Evolutionary conservation across 345 rosid genomes (phyloP).

Genomic region (Bretschneidera sinensis): DNA sequence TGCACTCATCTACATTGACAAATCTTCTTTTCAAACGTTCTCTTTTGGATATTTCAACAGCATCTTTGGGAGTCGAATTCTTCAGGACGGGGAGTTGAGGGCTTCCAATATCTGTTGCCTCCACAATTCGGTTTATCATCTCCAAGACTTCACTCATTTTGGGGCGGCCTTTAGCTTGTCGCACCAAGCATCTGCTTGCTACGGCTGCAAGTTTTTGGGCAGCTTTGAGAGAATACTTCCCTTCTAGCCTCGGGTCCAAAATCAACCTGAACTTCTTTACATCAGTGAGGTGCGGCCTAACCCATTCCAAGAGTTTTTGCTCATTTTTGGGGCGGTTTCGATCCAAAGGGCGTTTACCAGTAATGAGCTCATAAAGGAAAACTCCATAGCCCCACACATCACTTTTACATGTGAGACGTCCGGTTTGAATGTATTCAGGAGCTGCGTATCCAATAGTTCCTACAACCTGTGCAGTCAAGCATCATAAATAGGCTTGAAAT

Average conservation of each 20-base stretch:
- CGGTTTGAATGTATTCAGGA: conserved; percentile 82
- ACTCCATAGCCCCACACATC: conserved; percentile 94
- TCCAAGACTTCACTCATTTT: conserved; percentile 74
- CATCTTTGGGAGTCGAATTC: conserved; percentile 27
- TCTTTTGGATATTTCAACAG: conserved; percentile 35
- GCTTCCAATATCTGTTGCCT: conserved; percentile 34
- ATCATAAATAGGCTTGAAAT: background rate
- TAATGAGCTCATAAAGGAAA: conserved; percentile 84
- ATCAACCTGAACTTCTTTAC: conserved; percentile 62
- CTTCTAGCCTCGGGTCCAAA: conserved; percentile 79
- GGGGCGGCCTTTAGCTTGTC: conserved; percentile 63
- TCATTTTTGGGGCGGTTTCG: conserved; percentile 76
- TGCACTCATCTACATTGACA: conserved; percentile 41
- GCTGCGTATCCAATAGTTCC: conserved; percentile 98
- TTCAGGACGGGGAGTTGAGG: conserved; percentile 32
- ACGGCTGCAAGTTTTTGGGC: conserved; percentile 71
- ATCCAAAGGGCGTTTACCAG: conserved; percentile 84
- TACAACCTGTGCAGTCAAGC: conserved; percentile 47
- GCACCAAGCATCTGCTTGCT: conserved; percentile 70
- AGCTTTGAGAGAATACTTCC: conserved; percentile 54
- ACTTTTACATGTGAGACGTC: conserved; percentile 75
- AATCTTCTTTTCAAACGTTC: conserved; percentile 48
- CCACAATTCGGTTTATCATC: conserved; percentile 61
- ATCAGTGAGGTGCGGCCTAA: conserved; percentile 72
- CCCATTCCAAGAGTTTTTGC: conserved; percentile 90